Evolutionary conservation across 192 early-diverging fungal genomes (phyloP), one percentile per base, ranked within the genome.

Genomic region (Rhizophagus prolifer): DNA sequence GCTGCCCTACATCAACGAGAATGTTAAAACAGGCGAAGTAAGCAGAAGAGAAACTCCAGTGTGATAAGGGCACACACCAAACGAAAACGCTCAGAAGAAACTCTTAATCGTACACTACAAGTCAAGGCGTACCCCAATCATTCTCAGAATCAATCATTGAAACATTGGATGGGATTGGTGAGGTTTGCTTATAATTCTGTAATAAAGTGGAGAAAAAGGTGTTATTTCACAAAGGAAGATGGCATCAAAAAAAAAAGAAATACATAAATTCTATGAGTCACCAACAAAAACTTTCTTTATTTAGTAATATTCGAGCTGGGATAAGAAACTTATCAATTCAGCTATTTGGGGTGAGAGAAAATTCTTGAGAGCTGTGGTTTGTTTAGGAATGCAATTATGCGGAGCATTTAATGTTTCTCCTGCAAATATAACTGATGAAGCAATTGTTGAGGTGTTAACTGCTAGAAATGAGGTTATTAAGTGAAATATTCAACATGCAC

Each of bases 341-440:
- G 47, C 47, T 19, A 21, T 54, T 19, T 54, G 16, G 26, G 26
- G 25, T 30, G 25, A 63, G 28, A 63, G 61, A 62, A n/a, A 62
- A 30, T 63, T 63, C 28, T 63, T 30, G n/a, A 63, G 61, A 63
- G 61, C 61, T 14, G 5, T 63, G 9, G 61, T 63, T 30, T 16
- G 61, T 63, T 30, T 63, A 25, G 62, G 0, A 28, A 63, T 28
- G 62, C 7, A 16, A 25, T 7, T 63, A 63, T 6, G 4, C 9
- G 4, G 26, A 28, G 14, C 0, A 25, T 28, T 63, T 13, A 63
- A 63, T 28, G 4, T 54, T 54, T 2, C 47, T 28, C 61, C 61
- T 28, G 61, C 61, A 28, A 63, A 63, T 28, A 63, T 63, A 10
- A 63, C n/a, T 23, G 14, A 62, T 62, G 61, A 62, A 62, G 23